Evolutionary conservation across 1,284 basidiomycete species (phyloP), one percentile per base, ranked within the genome.

Genomic region (Farysia itapuensis): DNA sequence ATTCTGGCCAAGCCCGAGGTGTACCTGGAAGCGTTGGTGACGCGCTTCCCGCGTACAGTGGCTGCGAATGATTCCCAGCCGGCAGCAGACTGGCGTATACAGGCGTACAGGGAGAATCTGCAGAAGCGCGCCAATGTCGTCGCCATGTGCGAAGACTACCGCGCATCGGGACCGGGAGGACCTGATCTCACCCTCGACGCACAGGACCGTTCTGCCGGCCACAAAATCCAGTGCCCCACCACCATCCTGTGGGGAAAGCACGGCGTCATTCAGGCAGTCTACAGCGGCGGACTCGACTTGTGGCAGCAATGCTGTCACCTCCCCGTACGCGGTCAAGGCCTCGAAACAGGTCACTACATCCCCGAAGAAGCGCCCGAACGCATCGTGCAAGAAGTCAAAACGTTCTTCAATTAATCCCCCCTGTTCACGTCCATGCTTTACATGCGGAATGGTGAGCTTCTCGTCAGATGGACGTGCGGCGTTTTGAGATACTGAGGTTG

Each of bases 101-200:
- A 11, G 5, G 18, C 12, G 2, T 58, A 43, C 35, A 42, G 53
- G 3, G 18, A 28, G 14, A 52, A 60, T 41, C 33, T 48, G 28
- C 41, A 41, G 13, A 20, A 28, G 9, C 39, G 28, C 19, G 26
- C 23, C 26, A 37, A 15, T 5, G 29, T 50, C 19, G 19, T 30
- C 1, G 65, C 71, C 13, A 65, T 51, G 41, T 78, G 77, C 50
- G 78, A 79, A 58, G 78, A 79, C 53, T 79, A 79, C 48, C 71
- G 78, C 3, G 77, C 77, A 0, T 70, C 77, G 9, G 71, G 72
- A 8, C 71, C 70, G 7, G n/a, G 16, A n/a, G 64, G 56, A 5
- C 71, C 74, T 19, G 78, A 79, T 37, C 64, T 78, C 3, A 56
- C 65, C 3, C 74, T 77, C 18, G 78, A 79, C 41, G 52, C 67